These are phyloP conservation scores for Apiosordaria backusii DNA, from an alignment of 495 filamentous ascomycete genomes.

Conservation along the genomic window DNA sequence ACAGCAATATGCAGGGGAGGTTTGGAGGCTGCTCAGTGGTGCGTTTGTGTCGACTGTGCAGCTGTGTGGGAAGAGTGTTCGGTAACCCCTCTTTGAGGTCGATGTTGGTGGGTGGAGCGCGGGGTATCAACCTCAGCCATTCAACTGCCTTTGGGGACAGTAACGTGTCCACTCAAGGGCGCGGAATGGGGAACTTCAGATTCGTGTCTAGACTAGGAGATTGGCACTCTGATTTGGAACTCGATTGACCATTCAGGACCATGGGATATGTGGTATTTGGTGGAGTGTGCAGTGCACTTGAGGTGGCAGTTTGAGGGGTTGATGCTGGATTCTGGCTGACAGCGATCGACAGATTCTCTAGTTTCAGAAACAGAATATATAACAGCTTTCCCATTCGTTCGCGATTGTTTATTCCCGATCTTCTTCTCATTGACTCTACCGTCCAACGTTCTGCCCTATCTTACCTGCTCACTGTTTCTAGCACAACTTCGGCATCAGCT, in stretches of 20 bases:
- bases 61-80: background rate
- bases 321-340: too few species aligned
- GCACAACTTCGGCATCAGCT: background rate
- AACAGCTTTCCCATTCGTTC: background rate
- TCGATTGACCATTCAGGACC: background rate
- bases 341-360: too few species aligned
- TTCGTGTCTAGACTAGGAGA: background rate
- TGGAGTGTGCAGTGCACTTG: background rate
- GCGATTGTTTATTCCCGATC: background rate
- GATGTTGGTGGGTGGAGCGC: background rate
- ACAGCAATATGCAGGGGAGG: too few species aligned
- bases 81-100: background rate
- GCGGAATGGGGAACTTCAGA: background rate
- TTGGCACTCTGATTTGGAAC: background rate
- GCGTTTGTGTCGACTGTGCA: background rate
- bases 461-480: background rate
- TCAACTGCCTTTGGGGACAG: background rate
- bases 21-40: background rate
- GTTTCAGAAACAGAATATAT: too few species aligned
- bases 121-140: background rate
- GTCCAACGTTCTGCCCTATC: background rate
- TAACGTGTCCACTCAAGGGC: background rate
- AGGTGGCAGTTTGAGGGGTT: background rate
- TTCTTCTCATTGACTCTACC: background rate
- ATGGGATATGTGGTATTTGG: background rate